Evolutionary conservation across 176 grass and related monocot species (phyloP).

Genomic region (Eremochloa ophiuroides): DNA sequence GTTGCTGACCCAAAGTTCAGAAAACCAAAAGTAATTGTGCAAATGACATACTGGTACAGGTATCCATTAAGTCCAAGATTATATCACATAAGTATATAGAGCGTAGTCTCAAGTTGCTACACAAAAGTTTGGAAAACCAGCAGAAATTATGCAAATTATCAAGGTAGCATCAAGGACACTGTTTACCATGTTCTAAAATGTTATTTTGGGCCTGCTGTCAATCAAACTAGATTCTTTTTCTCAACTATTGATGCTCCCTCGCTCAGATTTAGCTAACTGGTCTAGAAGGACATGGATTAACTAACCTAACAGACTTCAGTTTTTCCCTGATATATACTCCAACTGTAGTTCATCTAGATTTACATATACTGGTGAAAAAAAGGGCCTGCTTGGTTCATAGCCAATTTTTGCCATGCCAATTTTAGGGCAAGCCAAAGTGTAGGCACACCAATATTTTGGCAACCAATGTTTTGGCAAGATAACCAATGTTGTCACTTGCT

Average conservation of each 20-base stretch:
- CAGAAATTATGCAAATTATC: not conserved
- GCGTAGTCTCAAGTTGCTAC: not conserved
- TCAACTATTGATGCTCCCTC: not conserved
- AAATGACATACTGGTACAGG: not conserved
- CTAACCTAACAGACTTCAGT: not conserved
- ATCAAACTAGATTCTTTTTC: not conserved
- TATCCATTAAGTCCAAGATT: not conserved
- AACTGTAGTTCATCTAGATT: not conserved
- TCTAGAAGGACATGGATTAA: not conserved
- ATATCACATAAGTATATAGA: not conserved
- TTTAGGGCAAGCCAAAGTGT: too few species aligned
- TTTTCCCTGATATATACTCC: not conserved
- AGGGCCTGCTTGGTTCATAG: too few species aligned
- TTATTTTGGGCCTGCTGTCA: not conserved
- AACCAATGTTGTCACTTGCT: too few species aligned
- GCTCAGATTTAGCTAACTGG: not conserved
- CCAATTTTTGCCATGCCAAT: too few species aligned
- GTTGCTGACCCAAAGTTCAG: not conserved
- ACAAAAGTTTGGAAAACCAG: not conserved
- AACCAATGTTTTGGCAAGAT: too few species aligned
- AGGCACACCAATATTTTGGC: too few species aligned
- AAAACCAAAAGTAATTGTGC: not conserved
- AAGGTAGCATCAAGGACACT: not conserved
- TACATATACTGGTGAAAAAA: not conserved
- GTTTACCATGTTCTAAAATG: not conserved